Evolutionary conservation across 805 yeast genomes (phyloP).

Genomic region (Wickerhamiella allomyrinae): DNA sequence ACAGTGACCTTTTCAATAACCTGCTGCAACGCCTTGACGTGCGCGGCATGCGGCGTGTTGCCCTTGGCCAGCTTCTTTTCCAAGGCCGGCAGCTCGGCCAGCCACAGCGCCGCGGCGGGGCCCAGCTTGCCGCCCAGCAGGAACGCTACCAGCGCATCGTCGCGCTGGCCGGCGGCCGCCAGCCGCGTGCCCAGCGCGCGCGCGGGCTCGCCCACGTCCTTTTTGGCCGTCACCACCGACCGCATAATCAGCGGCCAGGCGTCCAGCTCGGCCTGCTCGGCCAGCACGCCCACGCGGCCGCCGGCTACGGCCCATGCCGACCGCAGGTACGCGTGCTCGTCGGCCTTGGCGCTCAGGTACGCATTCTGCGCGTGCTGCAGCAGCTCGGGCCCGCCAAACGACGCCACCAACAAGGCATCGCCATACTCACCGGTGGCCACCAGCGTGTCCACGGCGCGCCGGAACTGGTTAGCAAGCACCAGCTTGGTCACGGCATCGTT

Average conservation of each 20-base stretch:
- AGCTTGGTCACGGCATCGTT: slow-evolving; percentile 30
- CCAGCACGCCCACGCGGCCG: slow-evolving; percentile 47
- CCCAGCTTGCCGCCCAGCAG: slow-evolving; percentile 71
- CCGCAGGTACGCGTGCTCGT: slow-evolving; percentile 49
- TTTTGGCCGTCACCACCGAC: slow-evolving; percentile 26
- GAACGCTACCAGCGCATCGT: slow-evolving; percentile 63
- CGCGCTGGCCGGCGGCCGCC: slow-evolving; percentile 38
- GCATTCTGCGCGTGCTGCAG: slow-evolving; percentile 57
- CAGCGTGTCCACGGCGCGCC: slow-evolving; percentile 53
- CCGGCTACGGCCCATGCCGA: slow-evolving; percentile 52
- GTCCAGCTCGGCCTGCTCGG: slow-evolving; percentile 56
- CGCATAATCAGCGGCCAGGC: slow-evolving; percentile 79
- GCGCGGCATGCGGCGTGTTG: slow-evolving; percentile 64
- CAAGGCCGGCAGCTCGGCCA: slow-evolving; percentile 45
- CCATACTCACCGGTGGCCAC: slow-evolving; percentile 45
- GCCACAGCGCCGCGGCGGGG: slow-evolving; percentile 71
- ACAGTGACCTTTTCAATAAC: slow-evolving; percentile 75
- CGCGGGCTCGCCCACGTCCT: slow-evolving; percentile 4
- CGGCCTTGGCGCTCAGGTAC: slow-evolving; percentile 47
- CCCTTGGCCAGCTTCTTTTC: slow-evolving; percentile 31
- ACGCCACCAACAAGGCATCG: slow-evolving; percentile 74
- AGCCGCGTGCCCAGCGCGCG: slow-evolving; percentile 64
- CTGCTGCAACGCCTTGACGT: slow-evolving; percentile 63
- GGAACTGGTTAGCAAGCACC: slow-evolving; percentile 47
- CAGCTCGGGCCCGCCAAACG: slow-evolving; percentile 35